Evolutionary conservation across 2,329 filamentous ascomycete genomes (phyloP), one percentile per base, ranked within the genome.

Genomic region (Microascus cirrosus): DNA sequence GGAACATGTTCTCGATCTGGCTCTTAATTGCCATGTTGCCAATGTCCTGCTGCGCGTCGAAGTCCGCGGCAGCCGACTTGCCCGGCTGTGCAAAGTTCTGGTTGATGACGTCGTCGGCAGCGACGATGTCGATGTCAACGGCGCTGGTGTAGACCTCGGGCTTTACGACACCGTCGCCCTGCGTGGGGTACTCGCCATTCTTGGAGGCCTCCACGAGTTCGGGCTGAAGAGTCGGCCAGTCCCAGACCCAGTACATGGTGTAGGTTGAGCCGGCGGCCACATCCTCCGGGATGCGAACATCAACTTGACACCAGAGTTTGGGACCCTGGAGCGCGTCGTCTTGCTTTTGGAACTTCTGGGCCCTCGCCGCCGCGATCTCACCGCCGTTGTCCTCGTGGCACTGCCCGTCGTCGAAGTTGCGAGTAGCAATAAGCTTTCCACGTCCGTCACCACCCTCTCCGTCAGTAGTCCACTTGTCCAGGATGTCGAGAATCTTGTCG

Each of bases 201-300:
- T 67, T 67, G 53, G 71, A 74, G 22, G 65, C 67, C 18, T 70
- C 67, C 60, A 69, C 72, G 62, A 66, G 70, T 61, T 68, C 70
- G 45, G 66, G 65, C 65, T 74, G 71, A 67, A 83, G 75, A 15
- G 82, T 85, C 2, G 87, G 86, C 90, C 91, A 99, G 70, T 95
- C 87, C 94, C 94, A 97, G 53, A 96, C 86, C 93, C 93, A 97
- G 77, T 96, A 95, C 56, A 96, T 73, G 2, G 90, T 93, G 69
- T 92, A 89, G 32, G 79, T 78, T 34, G 84, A 80, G 52, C 84
- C 83, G 11, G 76, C 70, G n/a, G 79, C 70, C 53, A 83, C 74
- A 63, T 87, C 80, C 5, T 75, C 67, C 0, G 94, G 94, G 15
- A 99, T 75, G 66, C 85, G 78, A 54, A 96, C 75, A 66, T 94